phyloP scores from a whole-genome alignment of 148 eudicot species.

The Rhododendron ferrugineum region DNA sequence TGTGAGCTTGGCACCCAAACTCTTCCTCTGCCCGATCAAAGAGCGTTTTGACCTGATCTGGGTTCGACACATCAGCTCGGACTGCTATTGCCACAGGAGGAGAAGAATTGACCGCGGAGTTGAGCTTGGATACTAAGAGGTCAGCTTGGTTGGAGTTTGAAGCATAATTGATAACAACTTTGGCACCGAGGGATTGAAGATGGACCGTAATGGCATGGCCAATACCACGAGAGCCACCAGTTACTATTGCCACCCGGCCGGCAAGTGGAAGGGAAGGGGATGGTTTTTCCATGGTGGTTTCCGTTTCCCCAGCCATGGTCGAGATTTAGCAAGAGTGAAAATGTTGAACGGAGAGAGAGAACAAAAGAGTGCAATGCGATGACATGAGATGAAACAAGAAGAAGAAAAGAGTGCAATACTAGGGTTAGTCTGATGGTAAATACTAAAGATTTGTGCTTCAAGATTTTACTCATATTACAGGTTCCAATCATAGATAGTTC shows the following conservation, averaged over 20 bases:
- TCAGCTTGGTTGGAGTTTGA: slow-evolving; percentile 30
- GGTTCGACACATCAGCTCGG: slow-evolving; percentile 35
- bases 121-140: neutral
- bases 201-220: slow-evolving; percentile 38
- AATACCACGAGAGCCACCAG: slow-evolving; percentile 46
- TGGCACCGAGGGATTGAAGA: slow-evolving; percentile 39
- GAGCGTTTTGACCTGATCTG: slow-evolving; percentile 29
- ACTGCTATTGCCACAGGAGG: slow-evolving; percentile 21
- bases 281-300: neutral
- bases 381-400: neutral
- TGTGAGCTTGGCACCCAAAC: slow-evolving; percentile 27
- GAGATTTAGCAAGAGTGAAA: too few species aligned
- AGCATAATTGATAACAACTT: slow-evolving; percentile 37
- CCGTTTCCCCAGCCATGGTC: neutral
- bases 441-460: too few species aligned
- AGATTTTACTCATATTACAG: too few species aligned
- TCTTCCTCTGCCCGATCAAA: slow-evolving; percentile 38
- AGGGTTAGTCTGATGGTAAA: too few species aligned
- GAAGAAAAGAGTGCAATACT: too few species aligned
- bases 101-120: neutral
- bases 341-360: too few species aligned
- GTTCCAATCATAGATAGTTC: too few species aligned
- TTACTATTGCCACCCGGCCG: slow-evolving; percentile 42
- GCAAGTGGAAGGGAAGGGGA: slow-evolving; percentile 15
- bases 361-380: neutral